Conservation (phyloP, 225 moss, liverwort and hornwort genomes). For the Polytrichum formosum region DNA sequence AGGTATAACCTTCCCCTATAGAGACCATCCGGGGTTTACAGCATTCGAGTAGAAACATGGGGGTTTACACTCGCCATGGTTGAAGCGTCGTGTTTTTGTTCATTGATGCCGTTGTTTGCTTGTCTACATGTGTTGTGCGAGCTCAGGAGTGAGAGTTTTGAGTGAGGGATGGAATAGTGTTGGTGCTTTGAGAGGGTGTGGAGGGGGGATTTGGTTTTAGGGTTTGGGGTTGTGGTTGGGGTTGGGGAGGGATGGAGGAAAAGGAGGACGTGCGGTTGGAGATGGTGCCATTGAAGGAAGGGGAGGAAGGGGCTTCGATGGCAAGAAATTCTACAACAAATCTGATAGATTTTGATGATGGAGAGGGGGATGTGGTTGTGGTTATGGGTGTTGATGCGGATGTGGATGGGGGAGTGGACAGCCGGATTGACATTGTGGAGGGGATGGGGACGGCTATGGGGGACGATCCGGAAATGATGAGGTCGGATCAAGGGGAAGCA, state of each 20-base stretch:
- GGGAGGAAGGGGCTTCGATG: slow-evolving; percentile 14
- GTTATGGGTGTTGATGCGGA: slow-evolving; percentile 9
- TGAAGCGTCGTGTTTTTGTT: too few relatives aligned
- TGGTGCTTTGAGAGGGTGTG: too few relatives aligned
- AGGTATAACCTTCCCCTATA: too few relatives aligned
- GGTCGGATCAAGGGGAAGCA: slow-evolving; percentile 12
- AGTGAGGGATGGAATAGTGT: too few relatives aligned
- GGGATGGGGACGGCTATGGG: slow-evolving; percentile 12
- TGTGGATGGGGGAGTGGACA: slow-evolving; percentile 26
- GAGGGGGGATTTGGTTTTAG: too few relatives aligned
- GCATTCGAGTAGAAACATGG: too few relatives aligned
- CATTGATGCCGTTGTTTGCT: too few relatives aligned
- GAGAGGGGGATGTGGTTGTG: slow-evolving; percentile 10
- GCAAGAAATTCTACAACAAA: slow-evolving; percentile 1
- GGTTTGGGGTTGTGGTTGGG: slow-evolving; percentile 11
- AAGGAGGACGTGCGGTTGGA: slow-evolving; percentile 37
- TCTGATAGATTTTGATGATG: slow-evolving; percentile 21
- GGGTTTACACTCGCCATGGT: too few relatives aligned
- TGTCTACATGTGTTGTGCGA: too few relatives aligned
- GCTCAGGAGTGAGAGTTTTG: too few relatives aligned
- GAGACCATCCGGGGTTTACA: too few relatives aligned
- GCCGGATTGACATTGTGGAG: slow-evolving; percentile 11
- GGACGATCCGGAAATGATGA: slow-evolving; percentile 13
- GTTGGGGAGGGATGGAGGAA: slow-evolving; percentile 30
- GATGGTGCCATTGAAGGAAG: slow-evolving; percentile 32